A percentile compares a stretch with the other conserved stretches of the same genome.
phyloP scores from a whole-genome alignment of 257 asterid species.

The Phtheirospermum japonicum region DNA sequence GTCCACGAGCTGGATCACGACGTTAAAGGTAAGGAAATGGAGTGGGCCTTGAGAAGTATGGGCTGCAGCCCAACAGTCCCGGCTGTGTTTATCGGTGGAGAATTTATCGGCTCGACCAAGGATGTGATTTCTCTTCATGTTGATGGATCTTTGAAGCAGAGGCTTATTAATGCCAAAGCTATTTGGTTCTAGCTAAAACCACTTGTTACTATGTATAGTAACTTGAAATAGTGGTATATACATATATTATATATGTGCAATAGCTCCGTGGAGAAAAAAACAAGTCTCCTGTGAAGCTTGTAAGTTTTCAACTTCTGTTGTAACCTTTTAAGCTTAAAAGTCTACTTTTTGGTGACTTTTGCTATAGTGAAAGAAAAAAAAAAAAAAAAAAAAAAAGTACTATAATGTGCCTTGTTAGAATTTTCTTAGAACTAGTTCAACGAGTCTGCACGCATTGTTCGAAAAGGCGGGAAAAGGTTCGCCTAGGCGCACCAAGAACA shows the following conservation, averaged over 20 bases:
- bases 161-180: conserved; percentile 64
- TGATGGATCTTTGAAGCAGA: conserved; percentile 65
- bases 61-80: conserved; percentile 80
- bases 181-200: conserved; percentile 53
- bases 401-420: too few relatives aligned
- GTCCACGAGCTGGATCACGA: conserved; percentile 71
- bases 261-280: background rate
- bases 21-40: conserved; percentile 58
- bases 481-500: too few relatives aligned
- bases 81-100: conserved; percentile 71
- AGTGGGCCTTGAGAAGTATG: conserved; percentile 47
- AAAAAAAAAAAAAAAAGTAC: too few relatives aligned
- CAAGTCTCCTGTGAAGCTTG: background rate
- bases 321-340: conserved; percentile 13
- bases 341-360: conserved; percentile 37
- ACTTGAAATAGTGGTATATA: too few relatives aligned
- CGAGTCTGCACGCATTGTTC: too few relatives aligned
- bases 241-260: too few relatives aligned
- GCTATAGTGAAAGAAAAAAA: conserved; percentile 11
- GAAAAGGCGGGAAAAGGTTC: too few relatives aligned
- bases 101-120: conserved; percentile 59
- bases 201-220: too few relatives aligned
- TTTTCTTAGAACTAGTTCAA: too few relatives aligned
- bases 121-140: conserved; percentile 70
- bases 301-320: too few relatives aligned